phyloP scores from a whole-genome alignment of 495 filamentous ascomycete species.

The Aspergillus coremiiformis region DNA sequence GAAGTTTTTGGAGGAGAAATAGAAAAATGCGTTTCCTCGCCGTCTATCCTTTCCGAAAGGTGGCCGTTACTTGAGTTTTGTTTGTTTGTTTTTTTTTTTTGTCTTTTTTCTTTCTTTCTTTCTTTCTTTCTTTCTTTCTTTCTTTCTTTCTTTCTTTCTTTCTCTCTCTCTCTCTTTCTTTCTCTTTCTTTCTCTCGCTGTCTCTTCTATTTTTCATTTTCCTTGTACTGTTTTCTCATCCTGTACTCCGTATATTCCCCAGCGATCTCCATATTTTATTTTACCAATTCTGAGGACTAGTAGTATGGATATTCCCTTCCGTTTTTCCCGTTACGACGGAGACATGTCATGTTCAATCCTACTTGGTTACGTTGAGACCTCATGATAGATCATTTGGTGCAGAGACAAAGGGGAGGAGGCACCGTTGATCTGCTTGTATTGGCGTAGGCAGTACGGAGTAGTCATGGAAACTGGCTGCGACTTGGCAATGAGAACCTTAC shows the following conservation, averaged over 20 bases:
- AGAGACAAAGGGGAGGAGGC: background rate
- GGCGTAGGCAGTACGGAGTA: background rate
- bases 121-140: background rate
- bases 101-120: too few relatives aligned
- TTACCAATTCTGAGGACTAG: background rate
- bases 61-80: too few relatives aligned
- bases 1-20: slow-evolving; percentile 17
- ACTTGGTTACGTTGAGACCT: background rate
- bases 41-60: too few relatives aligned
- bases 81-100: too few relatives aligned
- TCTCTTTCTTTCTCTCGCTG: background rate
- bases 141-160: background rate
- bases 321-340: background rate
- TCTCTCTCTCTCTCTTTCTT: background rate
- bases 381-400: background rate
- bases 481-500: background rate
- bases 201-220: background rate
- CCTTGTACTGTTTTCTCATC: background rate
- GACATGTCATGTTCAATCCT: background rate
- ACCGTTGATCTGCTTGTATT: background rate
- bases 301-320: background rate
- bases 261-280: background rate
- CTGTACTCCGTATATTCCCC: background rate
- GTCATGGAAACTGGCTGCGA: background rate
- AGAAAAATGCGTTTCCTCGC: background rate